Evolutionary conservation across 2,329 filamentous ascomycete species (phyloP).

Genomic region (Hirsutella thompsonii): DNA sequence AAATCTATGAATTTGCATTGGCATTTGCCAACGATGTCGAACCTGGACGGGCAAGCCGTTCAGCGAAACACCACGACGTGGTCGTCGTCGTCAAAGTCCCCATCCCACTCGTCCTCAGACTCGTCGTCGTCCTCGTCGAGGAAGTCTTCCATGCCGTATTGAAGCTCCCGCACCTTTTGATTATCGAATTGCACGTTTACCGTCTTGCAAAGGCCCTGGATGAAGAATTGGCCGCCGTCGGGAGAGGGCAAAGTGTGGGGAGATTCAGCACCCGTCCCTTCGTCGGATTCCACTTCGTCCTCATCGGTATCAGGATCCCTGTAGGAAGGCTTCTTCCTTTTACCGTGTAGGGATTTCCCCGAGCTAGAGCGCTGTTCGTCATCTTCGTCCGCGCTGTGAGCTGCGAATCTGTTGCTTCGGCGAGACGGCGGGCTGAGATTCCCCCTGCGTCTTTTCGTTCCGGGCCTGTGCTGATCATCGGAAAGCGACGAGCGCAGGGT

Average conservation of each 20-base stretch:
- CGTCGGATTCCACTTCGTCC: constrained; percentile 21
- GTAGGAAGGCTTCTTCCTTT: constrained; percentile 19
- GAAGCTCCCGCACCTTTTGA: constrained; percentile 54
- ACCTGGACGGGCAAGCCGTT: neutral
- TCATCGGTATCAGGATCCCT: constrained; percentile 32
- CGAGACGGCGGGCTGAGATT: constrained; percentile 16
- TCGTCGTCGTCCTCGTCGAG: constrained; percentile 44
- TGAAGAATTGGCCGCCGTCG: constrained; percentile 14
- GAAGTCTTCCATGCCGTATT: constrained; percentile 62
- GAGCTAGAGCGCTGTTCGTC: constrained; percentile 13
- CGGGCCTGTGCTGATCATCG: constrained; percentile 1
- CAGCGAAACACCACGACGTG: constrained; percentile 16
- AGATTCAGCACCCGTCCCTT: constrained; percentile 4
- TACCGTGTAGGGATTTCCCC: constrained; percentile 5
- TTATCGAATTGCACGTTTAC: constrained; percentile 68
- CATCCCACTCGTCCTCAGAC: constrained; percentile 44
- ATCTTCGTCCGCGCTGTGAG: constrained; percentile 4
- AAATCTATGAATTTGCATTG: no score
- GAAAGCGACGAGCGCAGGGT: constrained; percentile 10
- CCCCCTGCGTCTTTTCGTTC: constrained; percentile 8
- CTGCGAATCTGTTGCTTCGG: constrained; percentile 23
- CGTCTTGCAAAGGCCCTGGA: constrained; percentile 58
- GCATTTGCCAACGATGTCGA: no score
- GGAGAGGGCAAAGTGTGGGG: neutral
- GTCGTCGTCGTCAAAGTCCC: constrained; percentile 35